These are phyloP conservation scores for Pestalotiopsis sp. DNA, from an alignment of 2,329 filamentous ascomycete genomes.

Conservation along the genomic window DNA sequence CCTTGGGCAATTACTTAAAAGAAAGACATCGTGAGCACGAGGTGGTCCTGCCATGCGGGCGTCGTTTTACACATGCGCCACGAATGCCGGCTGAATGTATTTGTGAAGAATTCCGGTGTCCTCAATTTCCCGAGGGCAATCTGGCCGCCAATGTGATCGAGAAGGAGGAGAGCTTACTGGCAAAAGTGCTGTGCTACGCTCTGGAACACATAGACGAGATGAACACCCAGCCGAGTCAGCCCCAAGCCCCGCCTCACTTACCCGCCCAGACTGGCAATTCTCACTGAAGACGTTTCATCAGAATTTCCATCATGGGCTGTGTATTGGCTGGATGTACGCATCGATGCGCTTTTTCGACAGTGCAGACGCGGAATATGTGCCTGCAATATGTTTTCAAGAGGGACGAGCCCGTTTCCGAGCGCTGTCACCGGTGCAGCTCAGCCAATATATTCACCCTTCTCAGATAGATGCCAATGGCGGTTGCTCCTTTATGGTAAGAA, in stretches of 20 bases:
- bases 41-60: not conserved
- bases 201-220: not conserved
- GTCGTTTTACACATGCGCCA: not conserved
- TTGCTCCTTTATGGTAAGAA: not conserved
- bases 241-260: not conserved
- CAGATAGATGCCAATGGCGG: not conserved
- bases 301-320: not conserved
- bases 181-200: not conserved
- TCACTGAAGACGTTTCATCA: not conserved
- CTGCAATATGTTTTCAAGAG: not conserved
- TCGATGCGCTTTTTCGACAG: not conserved
- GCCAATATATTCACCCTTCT: not conserved
- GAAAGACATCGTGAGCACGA: not conserved
- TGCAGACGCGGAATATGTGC: not conserved
- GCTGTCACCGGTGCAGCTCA: not conserved
- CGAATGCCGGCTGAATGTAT: not conserved
- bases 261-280: not conserved
- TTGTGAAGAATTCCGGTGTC: not conserved
- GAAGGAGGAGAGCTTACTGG: not conserved
- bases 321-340: not conserved
- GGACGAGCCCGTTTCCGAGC: not conserved
- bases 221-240: not conserved
- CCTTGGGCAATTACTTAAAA: not conserved
- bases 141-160: not conserved
- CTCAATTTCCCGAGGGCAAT: not conserved